A percentile compares a stretch with the other conserved stretches of the same genome.
These are phyloP conservation scores for Rhodotorula sphaerocarpa DNA, from an alignment of 768 basidiomycete genomes.

Conservation along the genomic window DNA sequence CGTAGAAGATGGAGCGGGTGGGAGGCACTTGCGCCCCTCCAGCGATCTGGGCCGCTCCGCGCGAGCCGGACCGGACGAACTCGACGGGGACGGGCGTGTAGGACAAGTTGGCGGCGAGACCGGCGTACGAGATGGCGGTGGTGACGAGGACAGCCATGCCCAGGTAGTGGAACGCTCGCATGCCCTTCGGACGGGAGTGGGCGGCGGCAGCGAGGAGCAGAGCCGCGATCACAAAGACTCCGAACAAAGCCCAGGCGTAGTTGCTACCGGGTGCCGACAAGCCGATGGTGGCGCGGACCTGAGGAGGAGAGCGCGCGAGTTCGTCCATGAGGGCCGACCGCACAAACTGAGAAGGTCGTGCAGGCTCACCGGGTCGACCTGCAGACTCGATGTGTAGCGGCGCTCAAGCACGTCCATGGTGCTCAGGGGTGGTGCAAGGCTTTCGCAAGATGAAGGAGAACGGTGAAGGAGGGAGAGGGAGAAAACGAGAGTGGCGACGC, in stretches of 20 bases:
- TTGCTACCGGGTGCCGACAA: background rate
- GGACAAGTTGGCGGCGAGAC: constrained; percentile 10
- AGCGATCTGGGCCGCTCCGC: constrained; percentile 6
- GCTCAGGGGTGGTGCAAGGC: too few relatives aligned
- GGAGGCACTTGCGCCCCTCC: constrained; percentile 8
- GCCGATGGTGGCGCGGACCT: background rate
- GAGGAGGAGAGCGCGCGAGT: background rate
- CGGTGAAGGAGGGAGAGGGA: too few relatives aligned
- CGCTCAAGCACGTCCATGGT: too few relatives aligned
- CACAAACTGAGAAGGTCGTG: too few relatives aligned
- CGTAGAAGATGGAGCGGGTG: constrained; percentile 17
- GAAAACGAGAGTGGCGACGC: too few relatives aligned
- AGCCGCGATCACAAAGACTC: constrained; percentile 4
- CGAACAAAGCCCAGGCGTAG: background rate
- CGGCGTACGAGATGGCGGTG: constrained; percentile 5
- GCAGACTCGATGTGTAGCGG: too few relatives aligned
- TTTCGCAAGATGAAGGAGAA: too few relatives aligned
- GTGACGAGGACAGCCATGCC: constrained; percentile 11
- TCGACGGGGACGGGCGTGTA: constrained; percentile 14
- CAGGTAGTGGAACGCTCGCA: constrained; percentile 18
- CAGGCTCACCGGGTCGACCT: too few relatives aligned
- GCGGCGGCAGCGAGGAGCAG: constrained; percentile 1
- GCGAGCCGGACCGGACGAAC: constrained; percentile 6
- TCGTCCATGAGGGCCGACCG: background rate
- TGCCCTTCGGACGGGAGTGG: background rate